phyloP scores from a whole-genome alignment of 352 stramenopile species.

The Pythium chondricola region DNA sequence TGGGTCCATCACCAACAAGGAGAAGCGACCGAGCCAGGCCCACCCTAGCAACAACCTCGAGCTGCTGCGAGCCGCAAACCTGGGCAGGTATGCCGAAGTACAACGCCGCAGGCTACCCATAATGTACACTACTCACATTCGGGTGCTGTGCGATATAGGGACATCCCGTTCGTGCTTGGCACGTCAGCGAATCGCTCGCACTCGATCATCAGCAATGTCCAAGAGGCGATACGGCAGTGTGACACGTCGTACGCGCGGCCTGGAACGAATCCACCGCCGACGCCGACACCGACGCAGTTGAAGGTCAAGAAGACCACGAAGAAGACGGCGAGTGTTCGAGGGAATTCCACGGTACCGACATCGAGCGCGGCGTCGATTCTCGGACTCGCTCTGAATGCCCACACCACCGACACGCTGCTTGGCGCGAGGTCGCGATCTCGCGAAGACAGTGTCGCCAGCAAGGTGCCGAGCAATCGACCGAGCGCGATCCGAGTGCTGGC shows the following conservation, averaged over 20 bases:
- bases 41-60: slow-evolving; percentile 47
- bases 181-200: slow-evolving; percentile 53
- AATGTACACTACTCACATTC: too few species aligned
- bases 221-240: slow-evolving; percentile 65
- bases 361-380: slow-evolving; percentile 13
- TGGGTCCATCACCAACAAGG: slow-evolving; percentile 22
- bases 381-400: too few species aligned
- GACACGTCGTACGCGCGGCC: slow-evolving; percentile 49
- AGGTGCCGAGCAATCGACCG: too few species aligned
- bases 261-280: slow-evolving; percentile 6
- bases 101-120: too few species aligned
- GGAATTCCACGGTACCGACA: too few species aligned
- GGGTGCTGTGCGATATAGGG: slow-evolving; percentile 18
- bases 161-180: slow-evolving; percentile 63
- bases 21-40: slow-evolving; percentile 11
- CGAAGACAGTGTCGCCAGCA: too few species aligned
- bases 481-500: slow-evolving; percentile 37
- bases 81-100: slow-evolving; percentile 41
- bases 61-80: slow-evolving; percentile 53
- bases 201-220: slow-evolving; percentile 64
- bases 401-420: too few species aligned
- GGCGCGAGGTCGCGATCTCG: too few species aligned
- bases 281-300: neutral
- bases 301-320: slow-evolving; percentile 1
- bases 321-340: too few species aligned